Evolutionary conservation across 108 stramenopile genomes (phyloP).

Genomic region (Cyclotella sp.): DNA sequence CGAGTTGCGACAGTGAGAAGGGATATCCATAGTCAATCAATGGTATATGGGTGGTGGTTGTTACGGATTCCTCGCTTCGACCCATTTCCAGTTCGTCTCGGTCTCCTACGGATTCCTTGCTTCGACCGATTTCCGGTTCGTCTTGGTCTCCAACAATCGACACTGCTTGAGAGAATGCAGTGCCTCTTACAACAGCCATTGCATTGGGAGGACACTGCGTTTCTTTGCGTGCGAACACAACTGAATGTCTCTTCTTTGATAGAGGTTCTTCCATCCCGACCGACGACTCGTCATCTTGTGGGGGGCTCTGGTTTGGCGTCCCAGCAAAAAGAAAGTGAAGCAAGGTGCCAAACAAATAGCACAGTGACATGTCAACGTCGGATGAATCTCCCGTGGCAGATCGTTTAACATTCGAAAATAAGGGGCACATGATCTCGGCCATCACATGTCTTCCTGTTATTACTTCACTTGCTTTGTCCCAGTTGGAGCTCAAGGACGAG

Average conservation of each 20-base stretch:
- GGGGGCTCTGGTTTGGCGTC: not conserved
- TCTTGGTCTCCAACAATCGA: not conserved
- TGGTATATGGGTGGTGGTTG: no score
- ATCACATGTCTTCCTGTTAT: not conserved
- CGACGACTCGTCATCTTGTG: not conserved
- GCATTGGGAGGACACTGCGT: no score
- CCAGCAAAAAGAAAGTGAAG: no score
- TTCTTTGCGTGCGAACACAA: no score
- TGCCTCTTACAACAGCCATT: no score
- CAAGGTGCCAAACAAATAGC: slow-evolving; percentile 4
- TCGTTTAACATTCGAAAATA: not conserved
- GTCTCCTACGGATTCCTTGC: not conserved
- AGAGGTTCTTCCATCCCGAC: not conserved
- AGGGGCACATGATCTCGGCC: not conserved
- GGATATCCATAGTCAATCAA: slow-evolving; percentile 16
- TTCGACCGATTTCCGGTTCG: not conserved
- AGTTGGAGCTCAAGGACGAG: not conserved
- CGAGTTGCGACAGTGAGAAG: slow-evolving; percentile 4
- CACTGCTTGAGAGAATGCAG: no score
- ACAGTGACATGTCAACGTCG: not conserved
- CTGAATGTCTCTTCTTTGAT: no score
- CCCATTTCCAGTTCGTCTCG: not conserved
- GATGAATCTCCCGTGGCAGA: no score
- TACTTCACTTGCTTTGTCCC: not conserved
- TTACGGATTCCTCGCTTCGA: no score